These are phyloP conservation scores for Gaultheria prostrata DNA, from an alignment of 148 eudicot species.

Conservation along the genomic window DNA sequence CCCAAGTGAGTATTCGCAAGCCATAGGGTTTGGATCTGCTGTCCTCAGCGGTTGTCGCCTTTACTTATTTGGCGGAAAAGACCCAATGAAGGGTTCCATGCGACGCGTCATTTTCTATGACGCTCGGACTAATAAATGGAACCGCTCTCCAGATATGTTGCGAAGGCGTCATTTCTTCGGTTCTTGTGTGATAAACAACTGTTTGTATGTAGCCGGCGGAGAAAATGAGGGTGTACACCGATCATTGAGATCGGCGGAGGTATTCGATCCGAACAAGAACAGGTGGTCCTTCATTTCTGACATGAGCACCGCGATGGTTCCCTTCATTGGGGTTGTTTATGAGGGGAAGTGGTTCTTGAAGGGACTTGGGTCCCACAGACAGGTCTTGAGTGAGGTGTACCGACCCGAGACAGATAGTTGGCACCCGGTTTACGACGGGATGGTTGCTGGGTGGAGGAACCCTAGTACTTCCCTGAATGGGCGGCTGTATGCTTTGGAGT, in stretches of 20 bases:
- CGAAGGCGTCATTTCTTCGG: constrained; percentile 82
- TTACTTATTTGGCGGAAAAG: constrained; percentile 89
- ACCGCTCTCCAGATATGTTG: constrained; percentile 92
- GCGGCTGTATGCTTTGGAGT: constrained; percentile 75
- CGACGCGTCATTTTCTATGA: constrained; percentile 87
- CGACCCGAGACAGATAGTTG: constrained; percentile 70
- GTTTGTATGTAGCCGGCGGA: constrained; percentile 91
- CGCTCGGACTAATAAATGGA: constrained; percentile 94
- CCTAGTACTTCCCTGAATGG: constrained; percentile 66
- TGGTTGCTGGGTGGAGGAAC: constrained; percentile 89
- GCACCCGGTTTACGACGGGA: constrained; percentile 67
- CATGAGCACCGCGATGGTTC: constrained; percentile 90
- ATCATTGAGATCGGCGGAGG: constrained; percentile 80
- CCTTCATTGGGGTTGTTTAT: constrained; percentile 81
- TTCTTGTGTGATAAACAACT: constrained; percentile 86
- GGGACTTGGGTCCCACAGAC: constrained; percentile 79
- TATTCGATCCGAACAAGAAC: constrained; percentile 79
- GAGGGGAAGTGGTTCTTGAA: constrained; percentile 89
- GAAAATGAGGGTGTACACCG: constrained; percentile 74
- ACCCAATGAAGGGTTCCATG: constrained; percentile 92
- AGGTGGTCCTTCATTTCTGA: constrained; percentile 79
- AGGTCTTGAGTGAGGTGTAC: constrained; percentile 79
- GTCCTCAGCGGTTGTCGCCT: constrained; percentile 93
- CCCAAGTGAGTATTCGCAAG: constrained; percentile 80
- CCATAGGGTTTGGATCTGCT: constrained; percentile 82